These are phyloP conservation scores for Malus hybrid DNA, from an alignment of 331 rosid species.

Conservation along the genomic window DNA sequence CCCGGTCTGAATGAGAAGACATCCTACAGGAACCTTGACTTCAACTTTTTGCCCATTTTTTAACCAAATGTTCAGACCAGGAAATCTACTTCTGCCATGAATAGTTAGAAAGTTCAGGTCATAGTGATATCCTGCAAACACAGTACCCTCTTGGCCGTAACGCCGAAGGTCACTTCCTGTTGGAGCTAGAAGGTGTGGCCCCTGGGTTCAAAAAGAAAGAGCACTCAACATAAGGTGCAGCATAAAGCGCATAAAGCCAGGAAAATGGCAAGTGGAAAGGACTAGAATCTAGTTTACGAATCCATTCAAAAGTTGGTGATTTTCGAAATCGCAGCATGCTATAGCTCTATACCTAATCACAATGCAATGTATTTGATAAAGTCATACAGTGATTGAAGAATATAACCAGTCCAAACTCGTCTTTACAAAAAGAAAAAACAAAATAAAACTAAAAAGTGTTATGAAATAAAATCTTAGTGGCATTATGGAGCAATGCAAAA, in stretches of 20 bases:
- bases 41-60: constrained; percentile 82
- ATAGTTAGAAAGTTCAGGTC: constrained; percentile 87
- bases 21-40: constrained; percentile 87
- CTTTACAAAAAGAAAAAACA: background rate
- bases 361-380: background rate
- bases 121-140: constrained; percentile 90
- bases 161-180: constrained; percentile 85
- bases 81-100: constrained; percentile 95
- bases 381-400: background rate
- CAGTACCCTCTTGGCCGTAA: constrained; percentile 64
- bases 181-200: constrained; percentile 95
- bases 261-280: background rate
- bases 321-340: background rate
- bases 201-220: constrained; percentile 44
- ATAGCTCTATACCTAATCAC: background rate
- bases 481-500: background rate
- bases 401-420: background rate
- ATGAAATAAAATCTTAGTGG: background rate
- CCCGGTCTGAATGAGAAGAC: constrained; percentile 93
- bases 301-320: background rate
- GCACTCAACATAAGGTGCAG: background rate
- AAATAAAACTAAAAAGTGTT: background rate
- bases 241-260: background rate
- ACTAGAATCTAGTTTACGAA: background rate
- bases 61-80: constrained; percentile 89